Evolutionary conservation across 2,329 filamentous ascomycete species (phyloP).

Genomic region (Aspergillus pseudotamarii): DNA sequence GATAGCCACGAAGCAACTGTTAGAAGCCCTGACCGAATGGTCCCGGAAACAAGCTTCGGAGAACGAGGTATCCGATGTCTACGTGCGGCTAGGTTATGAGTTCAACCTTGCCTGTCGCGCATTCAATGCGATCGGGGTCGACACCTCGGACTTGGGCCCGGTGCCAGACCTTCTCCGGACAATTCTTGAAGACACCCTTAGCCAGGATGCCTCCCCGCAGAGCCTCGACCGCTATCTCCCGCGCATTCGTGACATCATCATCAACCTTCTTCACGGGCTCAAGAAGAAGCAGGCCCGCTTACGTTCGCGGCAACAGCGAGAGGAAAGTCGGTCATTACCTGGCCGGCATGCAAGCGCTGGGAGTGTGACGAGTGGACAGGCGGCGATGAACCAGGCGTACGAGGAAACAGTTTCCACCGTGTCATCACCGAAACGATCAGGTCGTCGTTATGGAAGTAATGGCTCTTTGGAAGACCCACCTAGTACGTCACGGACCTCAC

Average conservation of each 20-base stretch:
- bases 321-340: conserved; percentile 46
- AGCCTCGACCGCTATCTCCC: conserved; percentile 93
- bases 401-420: conserved; percentile 39
- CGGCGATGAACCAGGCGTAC: conserved; percentile 49
- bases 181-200: conserved; percentile 93
- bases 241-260: conserved; percentile 96
- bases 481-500: conserved; percentile 29
- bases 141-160: conserved; percentile 90
- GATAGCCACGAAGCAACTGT: conserved; percentile 94
- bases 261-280: conserved; percentile 90
- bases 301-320: conserved; percentile 57
- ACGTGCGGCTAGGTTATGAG: conserved; percentile 95
- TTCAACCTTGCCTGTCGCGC: conserved; percentile 99
- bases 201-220: conserved; percentile 91
- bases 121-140: conserved; percentile 95
- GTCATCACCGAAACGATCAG: conserved; percentile 38
- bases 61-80: conserved; percentile 95
- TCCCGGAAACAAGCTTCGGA: conserved; percentile 90
- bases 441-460: conserved; percentile 42
- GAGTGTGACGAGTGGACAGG: conserved; percentile 49
- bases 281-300: conserved; percentile 97
- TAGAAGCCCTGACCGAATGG: conserved; percentile 97
- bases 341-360: conserved; percentile 50
- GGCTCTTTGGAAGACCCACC: conserved; percentile 40
- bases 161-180: conserved; percentile 87